phyloP scores from a whole-genome alignment of 2,329 filamentous ascomycete genomes.

The Saccharata proteae region DNA sequence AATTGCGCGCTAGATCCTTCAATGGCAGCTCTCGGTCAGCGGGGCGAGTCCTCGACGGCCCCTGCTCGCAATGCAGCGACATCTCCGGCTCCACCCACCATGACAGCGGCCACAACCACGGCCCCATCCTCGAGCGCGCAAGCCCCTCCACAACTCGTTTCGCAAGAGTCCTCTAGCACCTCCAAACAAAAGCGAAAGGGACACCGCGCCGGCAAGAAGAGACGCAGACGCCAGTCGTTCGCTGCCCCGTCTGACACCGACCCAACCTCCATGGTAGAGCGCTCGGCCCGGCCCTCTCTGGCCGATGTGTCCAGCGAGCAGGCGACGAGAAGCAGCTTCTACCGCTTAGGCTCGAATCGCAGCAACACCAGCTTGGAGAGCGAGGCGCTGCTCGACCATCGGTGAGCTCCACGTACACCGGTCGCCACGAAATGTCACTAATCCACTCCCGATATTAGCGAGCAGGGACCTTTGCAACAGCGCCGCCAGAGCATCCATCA shows the following conservation, averaged over 20 bases:
- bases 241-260: conserved; percentile 42
- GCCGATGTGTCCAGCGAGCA: conserved; percentile 23
- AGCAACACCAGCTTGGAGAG: conserved; percentile 86
- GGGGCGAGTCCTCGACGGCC: conserved; percentile 8
- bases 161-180: background rate
- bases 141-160: conserved; percentile 2
- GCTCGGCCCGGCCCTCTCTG: conserved; percentile 25
- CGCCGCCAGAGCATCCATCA: conserved; percentile 31
- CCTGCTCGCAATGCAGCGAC: background rate
- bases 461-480: conserved; percentile 27
- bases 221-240: conserved; percentile 71
- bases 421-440: background rate
- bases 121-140: conserved; percentile 4
- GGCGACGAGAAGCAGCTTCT: conserved; percentile 37
- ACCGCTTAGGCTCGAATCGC: conserved; percentile 45
- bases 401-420: conserved; percentile 33
- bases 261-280: conserved; percentile 39
- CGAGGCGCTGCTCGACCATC: conserved; percentile 75
- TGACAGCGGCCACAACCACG: conserved; percentile 2
- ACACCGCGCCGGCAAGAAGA: conserved; percentile 68
- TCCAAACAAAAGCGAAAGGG: conserved; percentile 55
- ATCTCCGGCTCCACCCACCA: background rate
- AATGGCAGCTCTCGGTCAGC: conserved; percentile 6
- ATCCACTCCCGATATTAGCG: conserved; percentile 12
- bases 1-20: background rate